A percentile compares a stretch with the other conserved stretches of the same genome.
phyloP scores from a whole-genome alignment of 2,329 filamentous ascomycete genomes.

The Cadophora sp. region DNA sequence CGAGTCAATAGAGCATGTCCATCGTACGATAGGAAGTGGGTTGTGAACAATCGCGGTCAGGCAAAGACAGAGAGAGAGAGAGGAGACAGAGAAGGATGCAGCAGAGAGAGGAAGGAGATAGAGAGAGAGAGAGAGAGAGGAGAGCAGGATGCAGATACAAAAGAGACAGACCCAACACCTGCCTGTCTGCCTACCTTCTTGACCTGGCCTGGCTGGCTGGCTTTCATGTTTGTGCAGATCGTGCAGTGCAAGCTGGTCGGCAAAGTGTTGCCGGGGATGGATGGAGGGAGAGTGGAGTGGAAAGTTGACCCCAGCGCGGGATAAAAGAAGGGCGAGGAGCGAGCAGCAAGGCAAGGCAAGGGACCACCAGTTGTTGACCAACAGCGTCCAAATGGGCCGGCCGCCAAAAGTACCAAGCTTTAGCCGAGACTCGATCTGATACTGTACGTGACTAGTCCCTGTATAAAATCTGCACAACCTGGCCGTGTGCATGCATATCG shows the following conservation, averaged over 20 bases:
- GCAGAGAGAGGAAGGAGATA: not conserved
- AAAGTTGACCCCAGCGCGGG: not conserved
- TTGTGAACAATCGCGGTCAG: not conserved
- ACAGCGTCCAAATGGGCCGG: not conserved
- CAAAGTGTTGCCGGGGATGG: conserved; percentile 2
- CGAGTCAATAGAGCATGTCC: not conserved
- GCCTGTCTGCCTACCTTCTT: conserved; percentile 11
- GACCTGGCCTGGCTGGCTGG: not conserved
- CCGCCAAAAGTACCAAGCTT: not conserved
- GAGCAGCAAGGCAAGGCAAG: not conserved
- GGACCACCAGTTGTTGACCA: not conserved
- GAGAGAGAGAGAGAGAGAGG: not conserved
- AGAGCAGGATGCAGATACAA: not conserved
- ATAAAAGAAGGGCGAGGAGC: not conserved
- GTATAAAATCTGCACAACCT: not conserved
- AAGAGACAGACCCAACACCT: too few relatives aligned
- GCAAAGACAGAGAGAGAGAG: not conserved
- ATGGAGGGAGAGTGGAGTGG: conserved; percentile 1
- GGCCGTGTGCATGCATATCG: not conserved
- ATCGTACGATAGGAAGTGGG: not conserved
- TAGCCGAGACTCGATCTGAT: not conserved
- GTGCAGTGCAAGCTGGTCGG: not conserved
- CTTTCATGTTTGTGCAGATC: conserved; percentile 9
- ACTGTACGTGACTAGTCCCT: not conserved
- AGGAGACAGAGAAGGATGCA: not conserved